phyloP scores from a whole-genome alignment of 2,329 filamentous ascomycete genomes.

The Pyrenophora tritici-repentis region DNA sequence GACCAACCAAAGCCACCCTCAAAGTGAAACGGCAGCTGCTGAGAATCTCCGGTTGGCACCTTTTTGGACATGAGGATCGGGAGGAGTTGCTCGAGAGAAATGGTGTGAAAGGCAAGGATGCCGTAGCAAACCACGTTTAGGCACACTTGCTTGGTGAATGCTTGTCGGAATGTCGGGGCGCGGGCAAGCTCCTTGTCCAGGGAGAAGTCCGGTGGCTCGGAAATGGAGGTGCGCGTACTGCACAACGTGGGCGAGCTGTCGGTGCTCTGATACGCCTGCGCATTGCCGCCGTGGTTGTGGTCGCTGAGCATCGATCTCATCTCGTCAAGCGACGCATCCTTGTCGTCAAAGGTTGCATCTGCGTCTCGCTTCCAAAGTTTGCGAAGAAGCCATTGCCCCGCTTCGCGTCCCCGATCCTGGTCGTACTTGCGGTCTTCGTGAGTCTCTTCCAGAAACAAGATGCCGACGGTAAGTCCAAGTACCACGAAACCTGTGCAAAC shows the following conservation, averaged over 20 bases:
- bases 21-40: constrained; percentile 82
- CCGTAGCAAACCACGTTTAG: constrained; percentile 89
- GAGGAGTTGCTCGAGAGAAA: constrained; percentile 92
- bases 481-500: constrained; percentile 81
- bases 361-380: constrained; percentile 37
- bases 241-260: constrained; percentile 59
- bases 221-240: constrained; percentile 40
- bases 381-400: constrained; percentile 70
- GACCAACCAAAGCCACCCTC: constrained; percentile 82
- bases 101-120: constrained; percentile 94
- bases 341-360: constrained; percentile 44
- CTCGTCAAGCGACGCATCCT: constrained; percentile 60
- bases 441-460: constrained; percentile 92
- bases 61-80: constrained; percentile 86
- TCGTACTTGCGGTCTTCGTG: constrained; percentile 79
- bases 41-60: constrained; percentile 53
- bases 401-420: constrained; percentile 74
- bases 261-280: constrained; percentile 66
- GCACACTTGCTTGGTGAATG: constrained; percentile 83
- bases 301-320: constrained; percentile 63
- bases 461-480: constrained; percentile 75
- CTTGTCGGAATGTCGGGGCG: constrained; percentile 52
- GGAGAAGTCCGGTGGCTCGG: constrained; percentile 42
- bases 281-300: constrained; percentile 42
- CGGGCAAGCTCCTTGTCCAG: constrained; percentile 35